Percentiles rank a stretch among this genome's conserved stretches.
phyloP scores from a whole-genome alignment of 345 rosid species.

The Dipteronia dyeriana region DNA sequence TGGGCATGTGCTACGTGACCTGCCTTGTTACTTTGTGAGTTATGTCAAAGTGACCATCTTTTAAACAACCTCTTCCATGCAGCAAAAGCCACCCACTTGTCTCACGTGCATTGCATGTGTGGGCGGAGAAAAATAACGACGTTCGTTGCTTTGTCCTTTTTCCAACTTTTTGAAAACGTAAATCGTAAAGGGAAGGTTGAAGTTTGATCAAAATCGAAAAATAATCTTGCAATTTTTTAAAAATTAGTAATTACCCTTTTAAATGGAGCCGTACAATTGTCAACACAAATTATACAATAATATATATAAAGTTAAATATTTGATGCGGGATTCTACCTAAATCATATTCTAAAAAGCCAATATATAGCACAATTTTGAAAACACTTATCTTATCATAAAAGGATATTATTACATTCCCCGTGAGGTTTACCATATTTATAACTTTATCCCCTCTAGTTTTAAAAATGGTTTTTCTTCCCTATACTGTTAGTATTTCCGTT shows the following conservation, averaged over 20 bases:
- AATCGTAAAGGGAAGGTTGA: too few relatives aligned
- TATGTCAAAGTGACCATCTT: constrained; percentile 1
- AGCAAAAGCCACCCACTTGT: constrained; percentile 24
- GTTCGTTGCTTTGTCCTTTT: neutral
- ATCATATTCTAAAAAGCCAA: neutral
- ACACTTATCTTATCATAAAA: neutral
- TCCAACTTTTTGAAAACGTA: too few relatives aligned
- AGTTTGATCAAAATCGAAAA: too few relatives aligned
- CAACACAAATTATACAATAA: too few relatives aligned
- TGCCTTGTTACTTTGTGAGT: neutral
- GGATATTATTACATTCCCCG: too few relatives aligned
- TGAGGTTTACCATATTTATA: too few relatives aligned
- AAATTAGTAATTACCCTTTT: too few relatives aligned
- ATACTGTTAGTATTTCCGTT: too few relatives aligned
- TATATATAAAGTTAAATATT: neutral
- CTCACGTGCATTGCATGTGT: constrained; percentile 19
- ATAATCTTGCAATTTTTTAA: too few relatives aligned
- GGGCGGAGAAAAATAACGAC: neutral
- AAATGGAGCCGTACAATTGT: too few relatives aligned
- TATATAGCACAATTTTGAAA: neutral
- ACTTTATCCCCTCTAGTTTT: too few relatives aligned
- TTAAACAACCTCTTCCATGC: neutral
- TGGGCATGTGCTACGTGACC: neutral
- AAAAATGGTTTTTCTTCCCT: too few relatives aligned
- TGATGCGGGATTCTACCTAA: neutral